These are phyloP conservation scores for Shiraia bambusicola DNA, from an alignment of 2,329 filamentous ascomycete genomes.

Conservation along the genomic window DNA sequence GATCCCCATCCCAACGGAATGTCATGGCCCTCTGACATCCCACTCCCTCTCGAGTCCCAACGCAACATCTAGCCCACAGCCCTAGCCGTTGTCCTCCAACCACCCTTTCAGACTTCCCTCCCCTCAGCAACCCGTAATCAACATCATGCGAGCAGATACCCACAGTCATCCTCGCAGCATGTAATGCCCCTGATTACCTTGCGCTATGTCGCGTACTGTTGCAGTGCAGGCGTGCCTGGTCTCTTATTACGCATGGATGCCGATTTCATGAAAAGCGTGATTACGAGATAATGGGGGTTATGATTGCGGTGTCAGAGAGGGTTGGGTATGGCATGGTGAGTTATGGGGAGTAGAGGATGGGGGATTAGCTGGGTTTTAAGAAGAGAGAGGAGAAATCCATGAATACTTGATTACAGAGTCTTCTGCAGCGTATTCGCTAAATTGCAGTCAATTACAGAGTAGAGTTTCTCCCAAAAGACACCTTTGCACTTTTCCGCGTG, in stretches of 20 bases:
- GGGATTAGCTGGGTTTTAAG: constrained; percentile 22
- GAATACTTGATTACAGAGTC: too few species aligned
- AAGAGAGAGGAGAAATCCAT: too few species aligned
- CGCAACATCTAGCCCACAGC: constrained; percentile 53
- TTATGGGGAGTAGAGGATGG: constrained; percentile 26
- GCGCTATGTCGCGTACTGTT: constrained; percentile 42
- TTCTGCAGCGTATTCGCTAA: too few species aligned
- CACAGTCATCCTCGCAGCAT: constrained; percentile 48
- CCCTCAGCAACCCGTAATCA: constrained; percentile 44
- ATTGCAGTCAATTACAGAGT: too few species aligned
- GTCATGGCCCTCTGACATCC: constrained; percentile 44
- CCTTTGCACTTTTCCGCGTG: too few species aligned
- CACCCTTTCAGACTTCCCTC: constrained; percentile 30
- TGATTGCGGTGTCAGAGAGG: constrained; percentile 28
- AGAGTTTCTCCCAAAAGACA: too few species aligned
- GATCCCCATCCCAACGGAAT: constrained; percentile 22
- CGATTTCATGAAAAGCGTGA: constrained; percentile 29
- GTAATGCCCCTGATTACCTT: constrained; percentile 49
- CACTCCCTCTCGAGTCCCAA: too few species aligned
- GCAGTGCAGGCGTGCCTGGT: constrained; percentile 23
- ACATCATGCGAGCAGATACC: constrained; percentile 41
- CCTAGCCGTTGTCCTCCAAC: constrained; percentile 47
- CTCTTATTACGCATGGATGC: constrained; percentile 30
- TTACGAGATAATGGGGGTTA: constrained; percentile 29
- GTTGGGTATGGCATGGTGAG: constrained; percentile 25